These are phyloP conservation scores for Trifolium pratense DNA, from an alignment of 306 rosid species.

Conservation along the genomic window DNA sequence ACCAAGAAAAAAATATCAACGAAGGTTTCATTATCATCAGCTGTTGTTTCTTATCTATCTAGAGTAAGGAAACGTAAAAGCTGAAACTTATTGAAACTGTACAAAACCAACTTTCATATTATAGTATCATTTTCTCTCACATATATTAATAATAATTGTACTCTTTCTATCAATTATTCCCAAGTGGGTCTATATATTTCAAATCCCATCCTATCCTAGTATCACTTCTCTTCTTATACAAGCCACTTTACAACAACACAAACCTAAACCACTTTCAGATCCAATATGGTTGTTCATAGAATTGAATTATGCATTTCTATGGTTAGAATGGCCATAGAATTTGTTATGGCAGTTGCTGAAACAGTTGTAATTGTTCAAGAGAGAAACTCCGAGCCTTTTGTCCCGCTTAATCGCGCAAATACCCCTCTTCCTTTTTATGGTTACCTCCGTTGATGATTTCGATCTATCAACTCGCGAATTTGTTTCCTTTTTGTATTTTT, in stretches of 20 bases:
- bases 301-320: slow-evolving; percentile 62
- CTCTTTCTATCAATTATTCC: background rate
- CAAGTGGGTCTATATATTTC: background rate
- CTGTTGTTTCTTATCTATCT: too few relatives aligned
- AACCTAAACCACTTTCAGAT: background rate
- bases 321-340: slow-evolving; percentile 68
- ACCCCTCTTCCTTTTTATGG: slow-evolving; percentile 64
- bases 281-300: slow-evolving; percentile 65
- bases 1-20: too few relatives aligned
- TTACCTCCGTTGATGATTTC: slow-evolving; percentile 50
- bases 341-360: slow-evolving; percentile 72
- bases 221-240: background rate
- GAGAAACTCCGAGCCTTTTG: slow-evolving; percentile 38
- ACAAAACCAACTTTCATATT: too few relatives aligned
- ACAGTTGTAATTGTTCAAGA: slow-evolving; percentile 63
- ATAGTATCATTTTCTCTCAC: background rate
- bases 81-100: too few relatives aligned
- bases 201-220: background rate
- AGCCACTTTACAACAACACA: too few relatives aligned
- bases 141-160: too few relatives aligned
- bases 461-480: background rate
- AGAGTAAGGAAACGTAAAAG: too few relatives aligned
- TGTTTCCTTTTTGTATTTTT: background rate
- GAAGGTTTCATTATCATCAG: too few relatives aligned
- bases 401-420: slow-evolving; percentile 30